Base-by-base conservation (phyloP, 495 filamentous ascomycete species). In the Hypoxylon trugodes region DNA sequence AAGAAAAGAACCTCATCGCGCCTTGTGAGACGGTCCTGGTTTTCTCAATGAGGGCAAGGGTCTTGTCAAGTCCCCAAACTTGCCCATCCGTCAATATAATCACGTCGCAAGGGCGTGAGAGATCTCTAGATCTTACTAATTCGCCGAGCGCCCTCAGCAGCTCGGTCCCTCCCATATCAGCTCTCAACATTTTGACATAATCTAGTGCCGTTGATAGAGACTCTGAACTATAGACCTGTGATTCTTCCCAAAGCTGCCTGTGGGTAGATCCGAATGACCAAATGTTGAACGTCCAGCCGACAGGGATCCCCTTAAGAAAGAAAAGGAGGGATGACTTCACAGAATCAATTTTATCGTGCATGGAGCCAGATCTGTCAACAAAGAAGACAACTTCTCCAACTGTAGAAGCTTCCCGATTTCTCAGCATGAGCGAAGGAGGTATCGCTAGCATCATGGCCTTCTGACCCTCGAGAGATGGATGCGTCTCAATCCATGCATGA, bases 1-100 rank as follows among this genome's bases (percentile, higher is more conserved):
- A 26, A 30, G 43, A 47, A 16, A 47, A 47, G 43, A 47, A 47
- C 32, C 43, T 24, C 43, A 47, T 26, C 18, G 2, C 43, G 7
- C 43, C 43, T 13, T 18, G 24, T 2, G 43, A 47, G 15, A 5
- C 32, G n/a, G 16, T 15, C 19, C 25, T 47, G 25, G 43, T 47
- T 16, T 15, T 8, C 13, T 47, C 24, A 12, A 47, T 13, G 3
- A 47, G 43, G 4, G 10, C 3, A 15, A 47, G 24, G 13, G 43
- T 47, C 10, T 47, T 26, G 5, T 47, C 13, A 9, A 47, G 43
- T 19, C 43, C n/a, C 43, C 43, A 47, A 6, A 47, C 25, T 19
- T 47, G 24, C 15, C 43, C 43, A 47, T 47, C 43, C 5, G 43
- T 47, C 43, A 47, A 19, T 47, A 47, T 32, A 7, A 47, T 47